Evolutionary conservation across 371 early-diverging fungal species (phyloP), one percentile per base, ranked within the genome.

Genomic region (Globomyces sp.): DNA sequence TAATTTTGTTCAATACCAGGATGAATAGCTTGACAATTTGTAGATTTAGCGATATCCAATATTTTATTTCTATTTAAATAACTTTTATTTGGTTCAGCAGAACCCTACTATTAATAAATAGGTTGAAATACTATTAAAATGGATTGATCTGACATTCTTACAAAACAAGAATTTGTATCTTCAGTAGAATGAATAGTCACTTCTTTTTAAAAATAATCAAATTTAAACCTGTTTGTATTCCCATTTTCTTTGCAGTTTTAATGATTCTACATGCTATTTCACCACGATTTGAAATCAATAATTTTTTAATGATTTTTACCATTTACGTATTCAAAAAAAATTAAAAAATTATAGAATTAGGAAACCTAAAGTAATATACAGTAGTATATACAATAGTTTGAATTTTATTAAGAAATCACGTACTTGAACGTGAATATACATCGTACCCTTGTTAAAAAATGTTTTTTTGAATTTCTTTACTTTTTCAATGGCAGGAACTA

Each of bases 201-300:
- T 24, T 24, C 24, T 24, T 0, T 24, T 24, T 0, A 24, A 24
- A 24, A 24, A 24, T 24, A 24, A 24, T 24, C 24, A 24, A 24
- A 24, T 24, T 24, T 24, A 24, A 24, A 24, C 24, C 24, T 4
- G 96, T 93, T 77, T 92, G 89, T 83, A 98, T 92, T 61, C 96
- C 96, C 63, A 98, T 81, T 67, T 88, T 83, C 67, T 90, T 89
- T 44, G 94, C 93, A 3, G 63, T 66, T 66, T 86, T 86, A 72
- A 96, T 95, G 65, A 98, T 92, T 65, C 97, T 89, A 79, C 90
- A 90, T 3, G 98, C 96, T 67, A 95, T 96, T 78, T 98, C 98
- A 68, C 98, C 98, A 67, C 98, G 90, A 84, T 98, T 98, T 55
- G 98, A 96, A 69, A 98, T 89, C 58, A 98, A 85, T 58, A 98